phyloP scores from a whole-genome alignment of 2,329 filamentous ascomycete species.

The Sclerotinia subarctica region DNA sequence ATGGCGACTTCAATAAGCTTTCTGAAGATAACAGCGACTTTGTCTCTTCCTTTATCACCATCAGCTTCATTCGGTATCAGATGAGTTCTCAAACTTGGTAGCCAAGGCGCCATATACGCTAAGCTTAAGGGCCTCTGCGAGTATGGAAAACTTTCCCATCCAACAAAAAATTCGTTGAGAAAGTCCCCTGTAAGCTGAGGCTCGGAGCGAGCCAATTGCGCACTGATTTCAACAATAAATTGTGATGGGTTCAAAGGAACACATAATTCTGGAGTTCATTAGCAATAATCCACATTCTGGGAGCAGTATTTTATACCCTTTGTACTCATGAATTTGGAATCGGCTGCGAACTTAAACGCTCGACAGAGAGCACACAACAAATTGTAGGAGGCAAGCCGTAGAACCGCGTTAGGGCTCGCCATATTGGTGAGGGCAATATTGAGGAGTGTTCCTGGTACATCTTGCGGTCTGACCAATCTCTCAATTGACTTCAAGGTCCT shows the following conservation, averaged over 20 bases:
- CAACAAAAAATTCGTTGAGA: slow-evolving; percentile 69
- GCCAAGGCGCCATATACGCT: slow-evolving; percentile 68
- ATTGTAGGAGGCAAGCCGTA: slow-evolving; percentile 65
- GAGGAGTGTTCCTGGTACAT: slow-evolving; percentile 66
- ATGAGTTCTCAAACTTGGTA: slow-evolving; percentile 57
- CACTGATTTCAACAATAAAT: slow-evolving; percentile 65
- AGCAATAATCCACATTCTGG: slow-evolving; percentile 15
- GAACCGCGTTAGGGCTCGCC: slow-evolving; percentile 56
- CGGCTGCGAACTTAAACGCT: slow-evolving; percentile 63
- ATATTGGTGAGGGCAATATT: slow-evolving; percentile 67
- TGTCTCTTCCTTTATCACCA: slow-evolving; percentile 64
- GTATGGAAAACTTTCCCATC: slow-evolving; percentile 67
- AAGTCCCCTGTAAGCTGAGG: slow-evolving; percentile 67
- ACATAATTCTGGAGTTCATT: slow-evolving; percentile 50
- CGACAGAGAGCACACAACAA: slow-evolving; percentile 63
- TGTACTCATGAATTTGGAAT: slow-evolving; percentile 58
- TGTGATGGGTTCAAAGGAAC: slow-evolving; percentile 61
- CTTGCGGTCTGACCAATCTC: slow-evolving; percentile 64
- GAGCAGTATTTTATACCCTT: slow-evolving; percentile 47
- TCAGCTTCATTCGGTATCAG: slow-evolving; percentile 58
- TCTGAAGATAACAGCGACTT: slow-evolving; percentile 59
- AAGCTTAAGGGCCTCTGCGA: slow-evolving; percentile 65
- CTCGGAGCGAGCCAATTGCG: slow-evolving; percentile 59
- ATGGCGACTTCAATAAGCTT: slow-evolving; percentile 65
- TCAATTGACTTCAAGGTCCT: slow-evolving; percentile 60